Evolutionary conservation across 768 basidiomycete genomes (phyloP).

Genomic region (Russula compacta): DNA sequence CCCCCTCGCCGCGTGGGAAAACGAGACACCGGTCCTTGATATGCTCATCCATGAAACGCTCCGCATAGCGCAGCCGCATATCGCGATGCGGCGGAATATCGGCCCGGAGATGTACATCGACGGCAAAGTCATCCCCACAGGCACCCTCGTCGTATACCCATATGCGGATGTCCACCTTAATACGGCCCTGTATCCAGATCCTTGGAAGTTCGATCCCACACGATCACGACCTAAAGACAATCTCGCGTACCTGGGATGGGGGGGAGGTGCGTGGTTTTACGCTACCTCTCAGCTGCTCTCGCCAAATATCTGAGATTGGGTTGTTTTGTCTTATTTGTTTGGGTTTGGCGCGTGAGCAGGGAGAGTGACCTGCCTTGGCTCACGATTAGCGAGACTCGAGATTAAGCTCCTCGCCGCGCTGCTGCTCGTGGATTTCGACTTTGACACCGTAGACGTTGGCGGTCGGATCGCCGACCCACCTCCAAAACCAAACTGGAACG

Average conservation of each 20-base stretch:
- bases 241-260: slow-evolving; percentile 70
- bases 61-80: slow-evolving; percentile 70
- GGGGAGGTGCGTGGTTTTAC: slow-evolving; percentile 49
- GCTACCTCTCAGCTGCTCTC: not conserved
- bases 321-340: not conserved
- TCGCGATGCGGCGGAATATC: slow-evolving; percentile 71
- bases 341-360: slow-evolving; percentile 34
- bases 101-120: slow-evolving; percentile 64
- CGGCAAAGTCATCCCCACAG: slow-evolving; percentile 60
- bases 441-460: slow-evolving; percentile 43
- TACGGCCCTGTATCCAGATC: slow-evolving; percentile 61
- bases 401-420: slow-evolving; percentile 63
- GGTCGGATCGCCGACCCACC: slow-evolving; percentile 37
- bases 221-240: slow-evolving; percentile 36
- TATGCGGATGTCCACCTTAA: slow-evolving; percentile 75
- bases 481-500: slow-evolving; percentile 73
- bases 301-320: not conserved
- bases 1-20: slow-evolving; percentile 64
- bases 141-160: slow-evolving; percentile 69
- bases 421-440: slow-evolving; percentile 56
- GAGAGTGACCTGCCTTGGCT: slow-evolving; percentile 61
- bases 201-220: slow-evolving; percentile 67
- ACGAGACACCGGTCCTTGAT: slow-evolving; percentile 60
- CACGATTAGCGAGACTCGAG: slow-evolving; percentile 64
- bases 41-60: slow-evolving; percentile 68